These are phyloP conservation scores for Balansia obtecta DNA, from an alignment of 2,329 filamentous ascomycete genomes.

Conservation along the genomic window DNA sequence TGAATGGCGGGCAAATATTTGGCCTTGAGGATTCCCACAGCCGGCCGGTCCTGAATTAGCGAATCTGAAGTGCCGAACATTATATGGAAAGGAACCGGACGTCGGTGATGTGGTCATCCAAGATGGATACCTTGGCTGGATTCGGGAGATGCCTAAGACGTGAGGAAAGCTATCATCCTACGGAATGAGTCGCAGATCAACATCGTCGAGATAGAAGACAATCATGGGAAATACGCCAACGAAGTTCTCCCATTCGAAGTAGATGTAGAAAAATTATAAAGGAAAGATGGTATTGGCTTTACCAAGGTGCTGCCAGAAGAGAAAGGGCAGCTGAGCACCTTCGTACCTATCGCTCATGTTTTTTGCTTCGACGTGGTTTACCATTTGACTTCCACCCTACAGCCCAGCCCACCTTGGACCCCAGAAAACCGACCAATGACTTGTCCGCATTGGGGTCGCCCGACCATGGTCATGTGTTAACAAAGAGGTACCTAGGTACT, in stretches of 20 bases:
- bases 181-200: slow-evolving; percentile 22
- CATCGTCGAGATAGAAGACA: slow-evolving; percentile 25
- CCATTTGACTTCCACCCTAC: no score
- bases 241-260: slow-evolving; percentile 20
- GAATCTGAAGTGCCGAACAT: neutral
- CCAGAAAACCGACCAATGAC: no score
- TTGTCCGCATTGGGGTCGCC: no score
- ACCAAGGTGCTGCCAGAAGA: slow-evolving; percentile 24
- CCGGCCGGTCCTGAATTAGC: neutral
- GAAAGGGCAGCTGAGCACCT: slow-evolving; percentile 1
- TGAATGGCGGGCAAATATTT: neutral
- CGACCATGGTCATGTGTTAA: no score
- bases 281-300: slow-evolving; percentile 28
- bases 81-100: neutral
- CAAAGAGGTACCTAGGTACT: no score
- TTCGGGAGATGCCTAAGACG: neutral
- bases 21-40: neutral
- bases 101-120: neutral
- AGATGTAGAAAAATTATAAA: slow-evolving; percentile 22
- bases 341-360: no score
- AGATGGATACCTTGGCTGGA: neutral
- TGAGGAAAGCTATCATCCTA: neutral
- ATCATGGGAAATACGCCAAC: slow-evolving; percentile 22
- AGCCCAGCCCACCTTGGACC: no score
- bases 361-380: no score